Evolutionary conservation across 441 rosid genomes (phyloP).

Genomic region (Capsella rubella): DNA sequence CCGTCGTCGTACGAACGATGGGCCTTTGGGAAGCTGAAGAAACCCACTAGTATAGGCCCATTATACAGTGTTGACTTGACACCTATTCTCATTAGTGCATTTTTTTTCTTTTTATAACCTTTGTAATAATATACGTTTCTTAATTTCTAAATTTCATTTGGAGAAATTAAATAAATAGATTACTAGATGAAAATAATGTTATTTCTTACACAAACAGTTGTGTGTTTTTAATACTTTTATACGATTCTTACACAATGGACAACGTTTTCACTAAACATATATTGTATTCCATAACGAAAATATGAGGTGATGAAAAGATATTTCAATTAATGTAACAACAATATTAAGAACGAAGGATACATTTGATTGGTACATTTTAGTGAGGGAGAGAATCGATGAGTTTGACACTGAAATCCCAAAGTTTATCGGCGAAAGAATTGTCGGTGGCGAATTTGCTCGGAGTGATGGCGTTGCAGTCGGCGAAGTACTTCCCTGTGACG

Average conservation of each 20-base stretch:
- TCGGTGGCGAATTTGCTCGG: conserved; percentile 65
- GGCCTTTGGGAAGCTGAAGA: conserved; percentile 59
- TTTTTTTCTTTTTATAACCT: neutral
- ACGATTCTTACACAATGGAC: neutral
- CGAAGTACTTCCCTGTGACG: conserved; percentile 69
- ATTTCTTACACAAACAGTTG: neutral
- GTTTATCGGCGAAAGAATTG: conserved; percentile 53
- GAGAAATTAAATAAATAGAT: neutral
- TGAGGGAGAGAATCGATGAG: conserved; percentile 51
- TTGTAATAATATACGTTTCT: neutral
- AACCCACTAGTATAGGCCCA: conserved; percentile 36
- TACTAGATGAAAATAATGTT: neutral
- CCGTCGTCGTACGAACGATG: conserved; percentile 68
- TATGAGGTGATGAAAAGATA: neutral
- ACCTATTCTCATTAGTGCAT: conserved; percentile 1
- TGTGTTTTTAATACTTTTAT: neutral
- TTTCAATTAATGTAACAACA: conserved; percentile 16
- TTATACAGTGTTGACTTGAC: neutral
- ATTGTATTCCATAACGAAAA: neutral
- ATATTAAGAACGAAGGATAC: neutral
- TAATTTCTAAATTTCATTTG: conserved; percentile 5
- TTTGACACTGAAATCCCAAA: conserved; percentile 81
- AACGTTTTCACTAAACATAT: neutral
- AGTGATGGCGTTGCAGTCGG: conserved; percentile 65
- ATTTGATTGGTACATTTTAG: neutral